Base-by-base conservation (phyloP, 2,329 filamentous ascomycete genomes). In the Talaromyces sp. region DNA sequence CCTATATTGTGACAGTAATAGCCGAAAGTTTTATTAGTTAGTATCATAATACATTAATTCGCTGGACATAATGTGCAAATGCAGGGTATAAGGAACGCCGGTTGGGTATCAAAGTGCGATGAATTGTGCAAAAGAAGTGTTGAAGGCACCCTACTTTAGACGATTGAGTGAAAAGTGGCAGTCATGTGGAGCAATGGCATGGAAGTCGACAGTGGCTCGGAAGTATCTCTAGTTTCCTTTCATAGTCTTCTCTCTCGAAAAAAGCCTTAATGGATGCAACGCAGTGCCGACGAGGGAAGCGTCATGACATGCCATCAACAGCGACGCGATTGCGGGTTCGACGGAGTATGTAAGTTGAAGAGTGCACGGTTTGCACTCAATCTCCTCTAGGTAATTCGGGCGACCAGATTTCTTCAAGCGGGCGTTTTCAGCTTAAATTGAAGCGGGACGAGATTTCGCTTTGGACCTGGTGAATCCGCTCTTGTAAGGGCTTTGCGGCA, bases 401-500 rank as follows among this genome's bases (percentile, higher is more conserved):
- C 22, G 7, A 25, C 22, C 6, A 27, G 27, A 27, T 17, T 25
- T 50, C 39, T 27, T 66, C 52, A 66, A 19, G 59, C 39, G 8
- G 41, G 60, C 2, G 54, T 45, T 45, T 59, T 66, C 39, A 80
- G 69, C 61, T 78, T 78, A 1, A 80, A 67, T 22, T 78, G 69
- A 25, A 81, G 61, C 2, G 79, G 79, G 37, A 80, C 69, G 3
- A 81, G 72, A 54, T 75, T 78, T 33, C 77, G 70, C 52, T 70
- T 72, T 25, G 71, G 70, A 0, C 79, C 79, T 4, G 74, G 67
- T 1, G 62, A 67, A 62, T 81, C 80, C 17, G 72, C 75, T 45
- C 73, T 69, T 2, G 78, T 69, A 6, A 82, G 71, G 6, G 71
- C 69, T 69, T 81, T 80, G 27, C 80, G 76, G 65, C 80, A 82